These are phyloP conservation scores for Talaromyces sp. DNA, from an alignment of 2,329 filamentous ascomycete genomes.

Conservation along the genomic window DNA sequence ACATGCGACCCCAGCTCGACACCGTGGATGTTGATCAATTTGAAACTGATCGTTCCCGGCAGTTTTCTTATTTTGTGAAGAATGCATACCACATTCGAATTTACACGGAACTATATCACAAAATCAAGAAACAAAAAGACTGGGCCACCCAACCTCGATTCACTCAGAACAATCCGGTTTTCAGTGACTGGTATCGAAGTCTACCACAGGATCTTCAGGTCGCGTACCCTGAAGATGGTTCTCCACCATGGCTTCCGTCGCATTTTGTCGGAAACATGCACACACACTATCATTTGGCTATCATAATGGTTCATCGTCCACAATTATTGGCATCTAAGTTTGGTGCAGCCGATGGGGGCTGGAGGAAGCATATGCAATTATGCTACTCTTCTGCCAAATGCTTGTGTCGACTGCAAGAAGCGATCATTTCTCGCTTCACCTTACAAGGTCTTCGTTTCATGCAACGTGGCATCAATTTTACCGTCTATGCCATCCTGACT, in stretches of 20 bases:
- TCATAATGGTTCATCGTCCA: constrained; percentile 84
- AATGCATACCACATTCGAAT: constrained; percentile 73
- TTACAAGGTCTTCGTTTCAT: constrained; percentile 81
- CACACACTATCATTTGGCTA: constrained; percentile 78
- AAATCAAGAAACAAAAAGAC: constrained; percentile 71
- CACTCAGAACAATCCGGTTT: constrained; percentile 71
- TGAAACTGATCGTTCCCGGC: constrained; percentile 74
- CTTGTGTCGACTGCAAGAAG: constrained; percentile 83
- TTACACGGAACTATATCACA: constrained; percentile 72
- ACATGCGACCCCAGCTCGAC: constrained; percentile 65
- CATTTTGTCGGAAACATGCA: constrained; percentile 88
- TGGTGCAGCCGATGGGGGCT: constrained; percentile 65
- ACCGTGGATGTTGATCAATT: constrained; percentile 66
- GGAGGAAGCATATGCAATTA: constrained; percentile 83
- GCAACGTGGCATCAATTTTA: constrained; percentile 91
- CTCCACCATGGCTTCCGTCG: constrained; percentile 77
- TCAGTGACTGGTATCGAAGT: constrained; percentile 71
- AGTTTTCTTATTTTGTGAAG: constrained; percentile 77
- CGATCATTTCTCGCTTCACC: constrained; percentile 71
- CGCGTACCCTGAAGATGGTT: constrained; percentile 72
- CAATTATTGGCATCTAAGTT: constrained; percentile 77
- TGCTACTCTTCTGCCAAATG: constrained; percentile 82
- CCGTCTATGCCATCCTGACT: constrained; percentile 85
- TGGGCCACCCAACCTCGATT: constrained; percentile 87
- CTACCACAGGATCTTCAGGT: constrained; percentile 76